phyloP scores from a whole-genome alignment of 176 grass and related monocot species.

The Areca catechu region DNA sequence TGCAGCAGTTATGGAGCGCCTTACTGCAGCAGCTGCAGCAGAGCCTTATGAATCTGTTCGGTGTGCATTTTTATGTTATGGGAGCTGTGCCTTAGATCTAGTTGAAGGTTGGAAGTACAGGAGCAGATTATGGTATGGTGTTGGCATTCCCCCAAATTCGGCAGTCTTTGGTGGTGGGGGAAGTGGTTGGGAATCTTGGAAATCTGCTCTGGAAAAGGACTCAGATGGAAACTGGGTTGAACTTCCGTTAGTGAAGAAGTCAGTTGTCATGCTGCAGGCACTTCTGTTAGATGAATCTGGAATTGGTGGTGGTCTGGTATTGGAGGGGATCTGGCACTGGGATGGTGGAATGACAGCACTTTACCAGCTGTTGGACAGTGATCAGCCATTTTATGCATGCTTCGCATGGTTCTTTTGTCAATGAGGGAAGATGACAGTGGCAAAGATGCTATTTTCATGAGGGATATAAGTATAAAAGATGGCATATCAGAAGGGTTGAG shows the following conservation, averaged over 20 bases:
- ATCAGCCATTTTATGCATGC: constrained; percentile 99
- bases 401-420: constrained; percentile 84
- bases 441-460: constrained; percentile 54
- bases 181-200: constrained; percentile 70
- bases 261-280: constrained; percentile 80
- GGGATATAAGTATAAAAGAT: constrained; percentile 41
- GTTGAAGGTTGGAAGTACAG: constrained; percentile 92
- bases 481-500: constrained; percentile 44
- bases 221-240: constrained; percentile 79
- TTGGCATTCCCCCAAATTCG: constrained; percentile 67
- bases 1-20: constrained; percentile 83
- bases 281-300: constrained; percentile 96
- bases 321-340: constrained; percentile 93
- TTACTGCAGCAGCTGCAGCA: constrained; percentile 91
- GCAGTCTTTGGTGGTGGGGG: constrained; percentile 75
- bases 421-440: constrained; percentile 94
- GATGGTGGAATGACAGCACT: constrained; percentile 88
- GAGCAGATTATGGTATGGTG: constrained; percentile 93
- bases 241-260: constrained; percentile 92
- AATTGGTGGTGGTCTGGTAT: constrained; percentile 82
- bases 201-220: constrained; percentile 63
- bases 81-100: constrained; percentile 75
- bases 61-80: constrained; percentile 94
- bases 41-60: constrained; percentile 96
- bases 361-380: constrained; percentile 91